A percentile compares a stretch with the other conserved stretches of the same genome.
Evolutionary conservation across 306 rosid genomes (phyloP).

Genomic region (Mimosa pudica): DNA sequence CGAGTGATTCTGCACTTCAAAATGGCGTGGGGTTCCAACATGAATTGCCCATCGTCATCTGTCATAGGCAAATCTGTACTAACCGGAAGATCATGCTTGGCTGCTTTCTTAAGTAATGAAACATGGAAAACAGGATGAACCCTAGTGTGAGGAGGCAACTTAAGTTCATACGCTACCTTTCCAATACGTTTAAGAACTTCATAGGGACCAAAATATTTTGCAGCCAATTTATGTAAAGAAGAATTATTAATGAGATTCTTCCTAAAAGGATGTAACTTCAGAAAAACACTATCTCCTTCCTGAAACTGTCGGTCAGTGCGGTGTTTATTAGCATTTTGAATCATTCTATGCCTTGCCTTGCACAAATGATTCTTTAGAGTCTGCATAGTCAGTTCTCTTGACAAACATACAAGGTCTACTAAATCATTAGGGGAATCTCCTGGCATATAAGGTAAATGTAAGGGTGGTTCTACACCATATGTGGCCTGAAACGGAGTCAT

Average conservation of each 20-base stretch:
- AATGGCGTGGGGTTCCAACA: not conserved
- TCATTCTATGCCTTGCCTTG: not conserved
- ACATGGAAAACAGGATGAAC: not conserved
- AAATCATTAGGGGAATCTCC: not conserved
- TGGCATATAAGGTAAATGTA: not conserved
- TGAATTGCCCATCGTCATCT: not conserved
- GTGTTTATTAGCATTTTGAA: not conserved
- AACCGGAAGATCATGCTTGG: too few species aligned
- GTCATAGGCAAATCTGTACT: not conserved
- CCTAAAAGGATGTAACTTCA: not conserved
- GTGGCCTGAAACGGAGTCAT: not conserved
- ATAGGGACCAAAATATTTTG: not conserved
- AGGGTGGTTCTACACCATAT: not conserved
- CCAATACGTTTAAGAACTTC: not conserved
- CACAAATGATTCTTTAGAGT: too few species aligned
- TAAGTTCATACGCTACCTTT: not conserved
- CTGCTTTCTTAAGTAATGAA: not conserved
- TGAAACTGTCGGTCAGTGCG: not conserved
- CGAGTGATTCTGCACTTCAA: not conserved
- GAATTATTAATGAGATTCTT: not conserved
- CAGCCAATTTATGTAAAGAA: not conserved
- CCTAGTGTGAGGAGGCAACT: not conserved
- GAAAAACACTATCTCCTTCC: not conserved
- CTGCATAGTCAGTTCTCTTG: too few species aligned
- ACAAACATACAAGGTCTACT: not conserved